Conservation (phyloP, 768 basidiomycete genomes). For the Auriscalpium microsporum region DNA sequence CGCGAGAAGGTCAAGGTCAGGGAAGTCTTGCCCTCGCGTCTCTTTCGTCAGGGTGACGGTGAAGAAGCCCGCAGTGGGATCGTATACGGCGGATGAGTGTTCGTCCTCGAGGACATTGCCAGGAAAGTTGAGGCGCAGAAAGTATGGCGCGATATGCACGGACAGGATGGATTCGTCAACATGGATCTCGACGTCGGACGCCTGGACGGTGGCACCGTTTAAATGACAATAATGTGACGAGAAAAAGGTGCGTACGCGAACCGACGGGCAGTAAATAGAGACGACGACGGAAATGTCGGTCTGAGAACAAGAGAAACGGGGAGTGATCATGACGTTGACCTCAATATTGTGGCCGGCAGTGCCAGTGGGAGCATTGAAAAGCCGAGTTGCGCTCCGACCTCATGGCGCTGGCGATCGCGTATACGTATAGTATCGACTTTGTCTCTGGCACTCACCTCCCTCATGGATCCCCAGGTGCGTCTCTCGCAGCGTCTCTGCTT, state of each 20-base stretch:
- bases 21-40: slow-evolving; percentile 54
- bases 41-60: slow-evolving; percentile 68
- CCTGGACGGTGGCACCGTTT: slow-evolving; percentile 38
- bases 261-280: slow-evolving; percentile 61
- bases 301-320: slow-evolving; percentile 64
- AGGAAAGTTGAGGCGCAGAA: slow-evolving; percentile 71
- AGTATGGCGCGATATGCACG: slow-evolving; percentile 78
- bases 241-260: slow-evolving; percentile 31
- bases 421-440: too few relatives aligned
- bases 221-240: not conserved
- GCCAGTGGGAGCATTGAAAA: not conserved
- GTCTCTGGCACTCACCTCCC: too few relatives aligned
- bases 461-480: slow-evolving; percentile 21
- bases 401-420: not conserved
- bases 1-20: slow-evolving; percentile 71
- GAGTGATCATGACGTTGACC: slow-evolving; percentile 55
- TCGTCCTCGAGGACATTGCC: slow-evolving; percentile 60
- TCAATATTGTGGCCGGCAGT: not conserved
- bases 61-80: slow-evolving; percentile 71
- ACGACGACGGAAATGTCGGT: slow-evolving; percentile 45
- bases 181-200: slow-evolving; percentile 72
- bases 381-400: not conserved
- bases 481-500: not conserved
- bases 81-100: slow-evolving; percentile 60
- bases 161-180: slow-evolving; percentile 64